Evolutionary conservation across 2,329 filamentous ascomycete genomes (phyloP).

Genomic region (Sporothrix pseudoabietina): DNA sequence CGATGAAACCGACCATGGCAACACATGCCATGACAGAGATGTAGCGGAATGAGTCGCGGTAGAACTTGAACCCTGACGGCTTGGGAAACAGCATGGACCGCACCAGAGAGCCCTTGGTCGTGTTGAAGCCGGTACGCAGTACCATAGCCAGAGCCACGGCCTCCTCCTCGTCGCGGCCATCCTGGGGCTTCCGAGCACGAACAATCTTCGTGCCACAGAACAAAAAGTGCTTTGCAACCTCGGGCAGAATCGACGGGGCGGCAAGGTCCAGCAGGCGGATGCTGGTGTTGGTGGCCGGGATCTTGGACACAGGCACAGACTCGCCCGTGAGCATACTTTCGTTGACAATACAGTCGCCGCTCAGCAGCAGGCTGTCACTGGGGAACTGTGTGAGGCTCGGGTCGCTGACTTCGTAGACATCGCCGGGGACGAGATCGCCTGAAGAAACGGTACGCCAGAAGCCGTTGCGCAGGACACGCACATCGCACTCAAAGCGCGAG

Average conservation of each 20-base stretch:
- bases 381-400: conserved; percentile 85
- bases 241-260: conserved; percentile 78
- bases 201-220: conserved; percentile 97
- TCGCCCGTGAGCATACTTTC: conserved; percentile 99
- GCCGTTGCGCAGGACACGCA: conserved; percentile 87
- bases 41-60: conserved; percentile 94
- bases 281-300: conserved; percentile 77
- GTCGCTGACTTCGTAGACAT: conserved; percentile 96
- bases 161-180: conserved; percentile 75
- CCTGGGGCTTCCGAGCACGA: conserved; percentile 82
- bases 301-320: conserved; percentile 94
- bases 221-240: conserved; percentile 84
- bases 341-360: conserved; percentile 96
- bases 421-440: conserved; percentile 86
- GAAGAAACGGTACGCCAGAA: conserved; percentile 93
- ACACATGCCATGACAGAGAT: conserved; percentile 94
- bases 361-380: conserved; percentile 86
- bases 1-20: conserved; percentile 82
- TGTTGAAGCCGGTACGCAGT: conserved; percentile 93
- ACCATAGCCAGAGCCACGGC: conserved; percentile 90
- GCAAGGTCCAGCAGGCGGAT: conserved; percentile 75
- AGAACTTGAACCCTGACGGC: conserved; percentile 97
- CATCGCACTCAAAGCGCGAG: conserved; percentile 91
- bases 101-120: conserved; percentile 92
- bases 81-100: conserved; percentile 99